Conservation (phyloP, 1,284 basidiomycete genomes). For the Amylostereum areolatum region DNA sequence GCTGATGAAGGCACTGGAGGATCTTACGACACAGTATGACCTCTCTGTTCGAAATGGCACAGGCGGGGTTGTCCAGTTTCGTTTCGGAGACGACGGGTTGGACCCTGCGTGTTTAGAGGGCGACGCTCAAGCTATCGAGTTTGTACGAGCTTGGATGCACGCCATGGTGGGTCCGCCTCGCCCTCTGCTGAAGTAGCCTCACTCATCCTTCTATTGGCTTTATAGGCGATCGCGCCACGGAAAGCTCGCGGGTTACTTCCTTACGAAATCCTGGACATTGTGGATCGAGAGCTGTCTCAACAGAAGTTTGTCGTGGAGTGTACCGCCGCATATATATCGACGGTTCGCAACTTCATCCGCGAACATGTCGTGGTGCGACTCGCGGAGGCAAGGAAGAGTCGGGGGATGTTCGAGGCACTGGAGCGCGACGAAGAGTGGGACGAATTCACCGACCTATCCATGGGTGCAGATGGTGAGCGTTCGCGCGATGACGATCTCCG, state of each 20-base stretch:
- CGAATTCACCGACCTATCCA: too few relatives aligned
- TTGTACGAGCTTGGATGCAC: conserved; percentile 85
- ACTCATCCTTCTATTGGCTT: too few relatives aligned
- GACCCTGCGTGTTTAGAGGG: conserved; percentile 97
- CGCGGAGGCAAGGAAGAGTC: too few relatives aligned
- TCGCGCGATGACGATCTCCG: too few relatives aligned
- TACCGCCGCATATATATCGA: too few relatives aligned
- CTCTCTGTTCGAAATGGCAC: conserved; percentile 94
- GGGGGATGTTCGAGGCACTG: too few relatives aligned
- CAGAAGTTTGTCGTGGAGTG: conserved; percentile 63
- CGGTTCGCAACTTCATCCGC: too few relatives aligned
- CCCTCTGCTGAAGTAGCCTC: too few relatives aligned
- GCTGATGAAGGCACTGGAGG: conserved; percentile 98
- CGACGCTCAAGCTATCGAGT: conserved; percentile 89
- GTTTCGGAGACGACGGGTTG: conserved; percentile 95
- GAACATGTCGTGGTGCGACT: too few relatives aligned
- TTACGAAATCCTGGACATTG: conserved; percentile 80
- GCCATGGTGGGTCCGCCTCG: conserved; percentile 79
- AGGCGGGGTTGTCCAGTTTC: conserved; percentile 97
- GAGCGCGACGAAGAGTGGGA: too few relatives aligned
- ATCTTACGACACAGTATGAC: conserved; percentile 96
- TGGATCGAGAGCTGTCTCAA: conserved; percentile 58
- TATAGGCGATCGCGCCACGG: conserved; percentile 63
- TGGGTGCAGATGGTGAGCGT: too few relatives aligned
- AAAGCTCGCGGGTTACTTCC: conserved; percentile 70